These are phyloP conservation scores for Blumeriella jaapii DNA, from an alignment of 2,329 filamentous ascomycete species.

Conservation along the genomic window DNA sequence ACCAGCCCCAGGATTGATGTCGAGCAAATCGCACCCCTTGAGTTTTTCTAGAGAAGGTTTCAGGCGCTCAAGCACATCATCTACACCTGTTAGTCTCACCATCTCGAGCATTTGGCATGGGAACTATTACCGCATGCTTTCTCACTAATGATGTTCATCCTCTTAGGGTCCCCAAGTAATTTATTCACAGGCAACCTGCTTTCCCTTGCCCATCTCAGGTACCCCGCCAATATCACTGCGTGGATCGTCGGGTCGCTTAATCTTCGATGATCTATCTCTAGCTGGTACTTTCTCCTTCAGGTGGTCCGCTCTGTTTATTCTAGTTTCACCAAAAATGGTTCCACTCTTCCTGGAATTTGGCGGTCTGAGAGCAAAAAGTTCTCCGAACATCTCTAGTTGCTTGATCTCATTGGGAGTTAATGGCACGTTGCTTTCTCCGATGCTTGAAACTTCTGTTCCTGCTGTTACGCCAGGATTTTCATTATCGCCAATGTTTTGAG, in stretches of 20 bases:
- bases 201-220: constrained; percentile 8
- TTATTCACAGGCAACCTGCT: not conserved
- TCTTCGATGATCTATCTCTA: not conserved
- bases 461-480: too few relatives aligned
- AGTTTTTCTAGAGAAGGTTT: constrained; percentile 56
- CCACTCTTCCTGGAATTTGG: too few relatives aligned
- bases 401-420: too few relatives aligned
- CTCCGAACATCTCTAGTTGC: too few relatives aligned
- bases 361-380: too few relatives aligned
- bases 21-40: constrained; percentile 71
- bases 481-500: too few relatives aligned
- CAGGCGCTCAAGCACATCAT: constrained; percentile 47
- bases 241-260: not conserved
- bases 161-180: constrained; percentile 26
- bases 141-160: constrained; percentile 43
- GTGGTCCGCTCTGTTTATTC: too few relatives aligned
- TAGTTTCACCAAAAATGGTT: too few relatives aligned
- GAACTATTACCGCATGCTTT: constrained; percentile 32
- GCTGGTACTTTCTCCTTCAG: too few relatives aligned
- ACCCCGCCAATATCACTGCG: not conserved
- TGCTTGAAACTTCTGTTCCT: too few relatives aligned
- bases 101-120: not conserved
- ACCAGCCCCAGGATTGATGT: constrained; percentile 72
- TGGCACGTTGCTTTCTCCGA: too few relatives aligned
- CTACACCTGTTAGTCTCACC: constrained; percentile 16